A percentile compares a stretch with the other conserved stretches of the same genome.
These are phyloP conservation scores for Penicillium simplicissimum DNA, from an alignment of 495 filamentous ascomycete genomes.

Conservation along the genomic window DNA sequence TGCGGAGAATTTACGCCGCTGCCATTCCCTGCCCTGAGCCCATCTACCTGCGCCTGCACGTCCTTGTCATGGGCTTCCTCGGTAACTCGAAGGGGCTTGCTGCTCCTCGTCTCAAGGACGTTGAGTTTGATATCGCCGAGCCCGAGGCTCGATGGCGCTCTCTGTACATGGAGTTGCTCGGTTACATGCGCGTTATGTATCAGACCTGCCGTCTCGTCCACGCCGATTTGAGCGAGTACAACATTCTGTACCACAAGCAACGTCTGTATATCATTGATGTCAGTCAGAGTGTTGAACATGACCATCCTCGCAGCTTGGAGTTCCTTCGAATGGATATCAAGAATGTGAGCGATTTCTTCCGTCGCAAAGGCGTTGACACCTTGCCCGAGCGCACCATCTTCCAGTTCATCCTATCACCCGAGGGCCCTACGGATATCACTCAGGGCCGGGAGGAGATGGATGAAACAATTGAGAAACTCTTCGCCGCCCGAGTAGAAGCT, in stretches of 20 bases:
- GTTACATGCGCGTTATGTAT: constrained; percentile 90
- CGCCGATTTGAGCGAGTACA: constrained; percentile 96
- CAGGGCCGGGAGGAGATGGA: constrained; percentile 42
- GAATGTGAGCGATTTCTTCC: constrained; percentile 91
- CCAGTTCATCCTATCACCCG: constrained; percentile 68
- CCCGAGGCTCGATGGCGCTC: constrained; percentile 64
- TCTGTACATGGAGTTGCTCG: constrained; percentile 79
- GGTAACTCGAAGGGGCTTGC: constrained; percentile 84
- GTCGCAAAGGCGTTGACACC: constrained; percentile 75
- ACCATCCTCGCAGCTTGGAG: constrained; percentile 86
- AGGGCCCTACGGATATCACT: constrained; percentile 50
- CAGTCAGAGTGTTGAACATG: constrained; percentile 93
- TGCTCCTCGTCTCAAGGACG: constrained; percentile 79
- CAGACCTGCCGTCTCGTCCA: constrained; percentile 88
- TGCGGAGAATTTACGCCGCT: constrained; percentile 76
- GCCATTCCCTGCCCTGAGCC: constrained; percentile 91
- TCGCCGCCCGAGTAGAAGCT: constrained; percentile 43
- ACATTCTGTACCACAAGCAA: constrained; percentile 83
- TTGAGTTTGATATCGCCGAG: constrained; percentile 58
- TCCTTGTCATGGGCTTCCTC: constrained; percentile 90
- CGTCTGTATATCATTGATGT: constrained; percentile 94
- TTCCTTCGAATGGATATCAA: constrained; percentile 98
- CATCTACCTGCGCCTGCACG: constrained; percentile 80
- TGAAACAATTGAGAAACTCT: constrained; percentile 53
- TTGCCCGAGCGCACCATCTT: constrained; percentile 74